Evolutionary conservation across 805 yeast species (phyloP), one percentile per base, ranked within the genome.

Genomic region (Nakazawaea anatomiae): DNA sequence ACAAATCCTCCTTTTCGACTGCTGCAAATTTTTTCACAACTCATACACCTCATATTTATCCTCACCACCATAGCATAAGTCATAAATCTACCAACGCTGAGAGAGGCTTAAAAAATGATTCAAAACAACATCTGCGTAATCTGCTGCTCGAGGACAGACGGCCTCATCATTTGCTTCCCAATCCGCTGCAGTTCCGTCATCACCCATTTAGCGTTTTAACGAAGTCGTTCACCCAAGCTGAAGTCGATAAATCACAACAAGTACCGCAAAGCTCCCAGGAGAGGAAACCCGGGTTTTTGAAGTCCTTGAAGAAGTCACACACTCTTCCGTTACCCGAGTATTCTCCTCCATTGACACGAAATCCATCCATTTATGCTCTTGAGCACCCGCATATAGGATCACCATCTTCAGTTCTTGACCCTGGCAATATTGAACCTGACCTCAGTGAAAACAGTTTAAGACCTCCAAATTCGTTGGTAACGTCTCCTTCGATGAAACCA

Each of bases 1-100:
- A 31, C 29, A 43, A 36, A 36, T 44, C 51, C 10, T 43, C 51
- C 14, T 42, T 48, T 32, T 25, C 39, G 9, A 27, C 47, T 6
- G 43, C 43, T 18, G 51, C 51, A 12, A 42, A 31, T 38, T 48
- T 48, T 14, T 38, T 48, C 39, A 36, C 6, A 3, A n/a, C 47
- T 4, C 51, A 48, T 41, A 38, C 25, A 31, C 51, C 51, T 14
- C 51, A 48, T 31, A 43, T 43, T 25, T 28, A 25, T 25, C 5
- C 28, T 14, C 46, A 32, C 18, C 46, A 43, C 29, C 38, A 43
- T 18, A 18, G 25, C n/a, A 14, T 8, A 18, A 7, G 32, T 14
- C 46, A 43, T 32, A 28, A 32, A 32, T 9, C 35, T 32, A 32
- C 11, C 11, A 11, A 32, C 35, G 11, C 2, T 32, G 35, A 32